A percentile compares a stretch with the other conserved stretches of the same genome.
Conservation (phyloP, 2,329 filamentous ascomycete species). For the Septoria linicola region DNA sequence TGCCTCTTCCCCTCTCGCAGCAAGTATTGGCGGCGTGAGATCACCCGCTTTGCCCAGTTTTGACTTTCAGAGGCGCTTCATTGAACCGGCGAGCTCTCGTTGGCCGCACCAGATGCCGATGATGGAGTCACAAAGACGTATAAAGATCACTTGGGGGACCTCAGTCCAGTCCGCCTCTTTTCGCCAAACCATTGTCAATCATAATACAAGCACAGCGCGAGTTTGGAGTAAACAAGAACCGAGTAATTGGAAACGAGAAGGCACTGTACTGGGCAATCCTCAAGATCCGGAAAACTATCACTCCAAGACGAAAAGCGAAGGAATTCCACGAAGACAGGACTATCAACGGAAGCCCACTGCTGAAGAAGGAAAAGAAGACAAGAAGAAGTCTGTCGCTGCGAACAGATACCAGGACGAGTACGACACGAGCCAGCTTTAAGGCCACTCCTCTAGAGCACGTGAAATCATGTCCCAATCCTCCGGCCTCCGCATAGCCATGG, state of each 20-base stretch:
- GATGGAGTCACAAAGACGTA: conserved; percentile 23
- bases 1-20: conserved; percentile 4
- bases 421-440: conserved; percentile 37
- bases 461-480: conserved; percentile 24
- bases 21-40: conserved; percentile 2
- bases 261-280: conserved; percentile 41
- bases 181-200: conserved; percentile 40
- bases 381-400: conserved; percentile 5
- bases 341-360: conserved; percentile 19
- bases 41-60: conserved; percentile 1
- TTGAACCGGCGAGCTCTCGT: conserved; percentile 11
- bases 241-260: conserved; percentile 31
- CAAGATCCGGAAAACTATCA: conserved; percentile 25
- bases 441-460: not conserved
- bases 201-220: conserved; percentile 39
- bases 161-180: conserved; percentile 43
- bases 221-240: conserved; percentile 40
- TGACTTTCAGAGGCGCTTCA: not conserved
- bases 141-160: conserved; percentile 42
- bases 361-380: conserved; percentile 22
- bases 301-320: conserved; percentile 21
- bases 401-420: conserved; percentile 28
- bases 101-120: conserved; percentile 11
- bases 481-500: conserved; percentile 57
- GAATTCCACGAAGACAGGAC: not conserved